phyloP scores from a whole-genome alignment of 2,329 filamentous ascomycete species.

The Paecilomyces variotii region DNA sequence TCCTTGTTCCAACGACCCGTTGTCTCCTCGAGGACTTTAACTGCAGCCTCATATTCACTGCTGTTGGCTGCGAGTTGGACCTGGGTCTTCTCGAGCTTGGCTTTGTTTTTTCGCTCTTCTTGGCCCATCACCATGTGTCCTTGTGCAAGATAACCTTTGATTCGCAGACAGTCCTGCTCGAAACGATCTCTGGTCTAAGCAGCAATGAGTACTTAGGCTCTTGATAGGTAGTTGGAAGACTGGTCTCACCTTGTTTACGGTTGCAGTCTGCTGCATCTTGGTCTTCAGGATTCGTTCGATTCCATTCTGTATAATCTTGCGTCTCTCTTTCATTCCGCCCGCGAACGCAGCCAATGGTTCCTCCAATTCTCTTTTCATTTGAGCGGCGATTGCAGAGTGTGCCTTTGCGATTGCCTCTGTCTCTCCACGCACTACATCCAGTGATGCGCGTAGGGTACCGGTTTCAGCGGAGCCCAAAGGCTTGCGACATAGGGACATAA shows the following conservation, averaged over 20 bases:
- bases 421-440: slow-evolving; percentile 82
- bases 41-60: slow-evolving; percentile 83
- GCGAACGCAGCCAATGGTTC: slow-evolving; percentile 87
- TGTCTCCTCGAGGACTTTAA: slow-evolving; percentile 90
- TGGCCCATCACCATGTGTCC: slow-evolving; percentile 99
- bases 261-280: slow-evolving; percentile 83
- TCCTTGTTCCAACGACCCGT: slow-evolving; percentile 94
- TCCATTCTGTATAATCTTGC: slow-evolving; percentile 90
- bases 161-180: slow-evolving; percentile 95
- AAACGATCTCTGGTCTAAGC: slow-evolving; percentile 76
- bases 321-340: slow-evolving; percentile 88
- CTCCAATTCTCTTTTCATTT: slow-evolving; percentile 95
- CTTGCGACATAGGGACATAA: slow-evolving; percentile 79
- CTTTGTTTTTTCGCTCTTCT: slow-evolving; percentile 97
- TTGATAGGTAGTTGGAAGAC: not conserved
- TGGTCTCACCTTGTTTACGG: slow-evolving; percentile 73
- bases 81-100: slow-evolving; percentile 96
- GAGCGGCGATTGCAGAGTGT: slow-evolving; percentile 77
- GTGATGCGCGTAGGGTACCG: slow-evolving; percentile 71
- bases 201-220: slow-evolving; percentile 6
- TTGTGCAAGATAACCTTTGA: slow-evolving; percentile 96
- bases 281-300: slow-evolving; percentile 91
- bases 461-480: slow-evolving; percentile 79
- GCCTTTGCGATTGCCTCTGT: slow-evolving; percentile 91
- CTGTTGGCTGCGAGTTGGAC: slow-evolving; percentile 88